These are phyloP conservation scores for Arachis monticola DNA, from an alignment of 331 rosid genomes.

Conservation along the genomic window DNA sequence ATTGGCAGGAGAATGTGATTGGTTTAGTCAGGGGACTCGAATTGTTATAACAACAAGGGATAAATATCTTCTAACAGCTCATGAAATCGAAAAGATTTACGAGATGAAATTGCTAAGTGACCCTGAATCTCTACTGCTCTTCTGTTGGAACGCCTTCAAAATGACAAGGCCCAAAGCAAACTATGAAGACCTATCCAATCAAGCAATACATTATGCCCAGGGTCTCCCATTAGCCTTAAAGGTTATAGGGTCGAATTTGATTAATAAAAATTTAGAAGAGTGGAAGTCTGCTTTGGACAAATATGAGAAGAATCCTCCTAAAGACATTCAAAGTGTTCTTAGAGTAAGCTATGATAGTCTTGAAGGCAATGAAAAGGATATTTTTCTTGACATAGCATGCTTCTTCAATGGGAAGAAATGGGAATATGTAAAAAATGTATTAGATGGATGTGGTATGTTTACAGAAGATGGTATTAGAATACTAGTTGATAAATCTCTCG, in stretches of 20 bases:
- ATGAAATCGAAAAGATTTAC: not conserved
- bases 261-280: not conserved
- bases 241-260: slow-evolving; percentile 24
- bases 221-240: slow-evolving; percentile 39
- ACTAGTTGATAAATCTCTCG: slow-evolving; percentile 21
- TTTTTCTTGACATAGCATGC: slow-evolving; percentile 35
- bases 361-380: not conserved
- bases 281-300: slow-evolving; percentile 16
- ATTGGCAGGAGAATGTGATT: not conserved
- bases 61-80: not conserved
- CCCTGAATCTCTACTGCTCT: slow-evolving; percentile 15
- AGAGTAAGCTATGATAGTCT: slow-evolving; percentile 33
- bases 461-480: not conserved
- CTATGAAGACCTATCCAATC: not conserved
- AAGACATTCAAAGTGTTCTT: not conserved
- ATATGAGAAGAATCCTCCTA: not conserved
- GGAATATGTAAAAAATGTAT: not conserved
- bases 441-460: not conserved
- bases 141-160: slow-evolving; percentile 28
- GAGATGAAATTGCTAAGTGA: slow-evolving; percentile 13
- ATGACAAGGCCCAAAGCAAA: not conserved
- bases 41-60: slow-evolving; percentile 41
- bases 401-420: not conserved
- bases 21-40: slow-evolving; percentile 31
- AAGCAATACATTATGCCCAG: not conserved